Evolutionary conservation across 495 filamentous ascomycete genomes (phyloP).

Genomic region (Podospora didyma): DNA sequence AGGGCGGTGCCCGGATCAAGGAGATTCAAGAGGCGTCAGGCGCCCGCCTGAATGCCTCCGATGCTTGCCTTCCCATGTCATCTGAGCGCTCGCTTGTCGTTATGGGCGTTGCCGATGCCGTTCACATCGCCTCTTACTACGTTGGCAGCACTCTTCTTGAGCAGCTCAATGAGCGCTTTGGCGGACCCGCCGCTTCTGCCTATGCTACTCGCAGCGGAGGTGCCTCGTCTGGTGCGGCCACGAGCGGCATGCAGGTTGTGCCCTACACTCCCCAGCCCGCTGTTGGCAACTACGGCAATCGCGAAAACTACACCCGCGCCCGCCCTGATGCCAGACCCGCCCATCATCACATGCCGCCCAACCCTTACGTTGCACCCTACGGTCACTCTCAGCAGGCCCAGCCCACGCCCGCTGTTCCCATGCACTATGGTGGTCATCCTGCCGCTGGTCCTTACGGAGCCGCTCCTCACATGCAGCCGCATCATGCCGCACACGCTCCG

Average conservation of each 20-base stretch:
- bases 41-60: slow-evolving; percentile 92
- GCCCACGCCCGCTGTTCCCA: slow-evolving; percentile 59
- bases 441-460: slow-evolving; percentile 55
- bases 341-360: slow-evolving; percentile 44
- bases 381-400: slow-evolving; percentile 60
- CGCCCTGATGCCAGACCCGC: slow-evolving; percentile 61
- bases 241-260: slow-evolving; percentile 95
- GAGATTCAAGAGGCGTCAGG: slow-evolving; percentile 98
- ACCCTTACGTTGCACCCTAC: slow-evolving; percentile 53
- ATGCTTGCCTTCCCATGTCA: slow-evolving; percentile 86
- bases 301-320: slow-evolving; percentile 68
- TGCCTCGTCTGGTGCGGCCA: slow-evolving; percentile 76
- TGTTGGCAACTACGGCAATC: slow-evolving; percentile 85
- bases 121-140: slow-evolving; percentile 98
- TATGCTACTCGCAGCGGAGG: slow-evolving; percentile 95
- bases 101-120: slow-evolving; percentile 85
- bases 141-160: slow-evolving; percentile 93
- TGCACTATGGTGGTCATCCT: slow-evolving; percentile 60
- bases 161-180: slow-evolving; percentile 92
- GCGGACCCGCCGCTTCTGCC: slow-evolving; percentile 90
- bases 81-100: slow-evolving; percentile 96
- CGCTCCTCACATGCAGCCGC: slow-evolving; percentile 75
- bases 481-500: slow-evolving; percentile 54
- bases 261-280: slow-evolving; percentile 92
- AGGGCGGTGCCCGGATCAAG: slow-evolving; percentile 88